Evolutionary conservation across 768 basidiomycete species (phyloP), one percentile per base, ranked within the genome.

Genomic region (Sarcodon aspratus): DNA sequence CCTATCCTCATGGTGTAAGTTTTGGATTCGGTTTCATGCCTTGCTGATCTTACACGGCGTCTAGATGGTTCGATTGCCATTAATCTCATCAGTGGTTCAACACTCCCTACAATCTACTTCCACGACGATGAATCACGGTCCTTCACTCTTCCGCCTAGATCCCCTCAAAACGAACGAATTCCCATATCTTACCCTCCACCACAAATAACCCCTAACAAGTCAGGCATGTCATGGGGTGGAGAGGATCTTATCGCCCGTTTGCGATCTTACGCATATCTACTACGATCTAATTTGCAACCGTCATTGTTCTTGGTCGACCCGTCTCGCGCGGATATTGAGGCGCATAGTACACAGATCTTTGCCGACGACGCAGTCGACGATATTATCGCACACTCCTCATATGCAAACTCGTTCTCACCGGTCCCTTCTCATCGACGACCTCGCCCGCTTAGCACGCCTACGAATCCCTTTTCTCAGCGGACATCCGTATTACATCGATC

Each of bases 61-160:
- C 42, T 57, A 94, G 87, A 93, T 59, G 93, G 93, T 6, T 85
- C 86, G 15, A 76, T 94, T 52, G 87, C 82, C 36, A 79, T 98
- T 52, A 95, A 95, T 63, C 81, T 91, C 50, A 87, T 83, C 54
- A 87, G 80, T 55, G 85, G 86, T 32, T 79, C 84, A 45, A 88
- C 92, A 1, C 73, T 96, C 0, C 90, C 93, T 0, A 90, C 87
- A 0, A 75, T 99, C 2, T 80, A 93, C 64, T 98, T 98, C 64
- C 96, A 98, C 63, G 96, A 98, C 60, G 94, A 98, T 57, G 94
- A 97, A 63, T 94, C 92, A 0, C 78, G 78, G 33, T 93, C 92
- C 4, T 79, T 81, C 61, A 76, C 76, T 3, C 63, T 78, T 47
- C 59, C 63, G 9, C 59, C 60, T 36, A 68, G 77, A 59, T 54